Evolutionary conservation across 1,284 basidiomycete genomes (phyloP).

Genomic region (Puccinia horiana): DNA sequence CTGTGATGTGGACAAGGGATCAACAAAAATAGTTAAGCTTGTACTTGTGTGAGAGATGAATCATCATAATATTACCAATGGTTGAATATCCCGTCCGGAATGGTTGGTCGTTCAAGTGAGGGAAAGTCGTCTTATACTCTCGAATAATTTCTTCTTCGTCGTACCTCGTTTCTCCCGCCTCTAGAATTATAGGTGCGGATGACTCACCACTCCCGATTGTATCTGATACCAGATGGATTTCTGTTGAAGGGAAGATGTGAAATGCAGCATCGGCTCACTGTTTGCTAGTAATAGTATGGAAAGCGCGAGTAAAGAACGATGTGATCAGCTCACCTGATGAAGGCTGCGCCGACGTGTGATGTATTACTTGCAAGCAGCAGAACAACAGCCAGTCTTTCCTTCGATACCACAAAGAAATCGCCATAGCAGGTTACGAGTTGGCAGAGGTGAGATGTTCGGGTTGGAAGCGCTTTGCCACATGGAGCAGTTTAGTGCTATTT

Average conservation of each 20-base stretch:
- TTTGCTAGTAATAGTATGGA: not conserved
- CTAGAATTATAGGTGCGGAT: not conserved
- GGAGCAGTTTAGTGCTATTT: no score
- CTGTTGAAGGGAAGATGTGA: not conserved
- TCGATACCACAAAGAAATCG: not conserved
- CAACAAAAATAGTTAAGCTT: not conserved
- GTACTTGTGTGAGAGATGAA: not conserved
- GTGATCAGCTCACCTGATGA: not conserved
- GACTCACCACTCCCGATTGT: not conserved
- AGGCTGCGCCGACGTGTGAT: not conserved
- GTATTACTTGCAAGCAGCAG: not conserved
- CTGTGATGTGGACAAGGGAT: not conserved
- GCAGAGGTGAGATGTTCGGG: no score
- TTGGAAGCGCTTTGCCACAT: no score
- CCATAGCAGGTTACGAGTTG: not conserved
- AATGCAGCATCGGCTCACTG: not conserved
- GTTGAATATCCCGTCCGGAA: not conserved
- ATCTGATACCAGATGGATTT: not conserved
- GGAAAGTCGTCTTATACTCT: conserved; percentile 2
- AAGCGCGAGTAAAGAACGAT: not conserved
- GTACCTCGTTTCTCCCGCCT: not conserved
- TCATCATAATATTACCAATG: not conserved
- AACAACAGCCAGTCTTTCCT: not conserved
- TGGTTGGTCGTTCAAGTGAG: conserved; percentile 2
- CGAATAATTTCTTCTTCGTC: not conserved